Evolutionary conservation across 164 flowering plant species (phyloP), one percentile per base, ranked within the genome.

Genomic region (Akebia trifoliata): DNA sequence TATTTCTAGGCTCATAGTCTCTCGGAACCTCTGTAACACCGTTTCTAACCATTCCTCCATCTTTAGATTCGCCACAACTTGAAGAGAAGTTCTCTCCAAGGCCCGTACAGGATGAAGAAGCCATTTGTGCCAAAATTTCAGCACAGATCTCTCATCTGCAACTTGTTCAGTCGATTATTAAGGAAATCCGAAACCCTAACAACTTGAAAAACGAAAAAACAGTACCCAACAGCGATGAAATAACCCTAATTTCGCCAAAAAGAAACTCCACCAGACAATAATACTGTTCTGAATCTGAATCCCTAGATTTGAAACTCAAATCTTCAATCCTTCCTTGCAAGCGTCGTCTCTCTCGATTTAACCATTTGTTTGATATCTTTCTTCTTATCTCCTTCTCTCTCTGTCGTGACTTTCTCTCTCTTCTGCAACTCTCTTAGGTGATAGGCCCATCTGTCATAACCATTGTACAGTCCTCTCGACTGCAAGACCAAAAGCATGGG

Each of bases 141-240:
- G n/a, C n/a, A n/a, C n/a, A n/a, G n/a, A n/a, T 75, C 77, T 73
- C 73, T 57, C 81, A 70, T 72, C 67, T 39, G 68, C 57, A 31
- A 32, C 60, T 35, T 46, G 20, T 10, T 31, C 11, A n/a, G 18
- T 8, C 12, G 28, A 34, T 54, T n/a, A 2, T n/a, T 9, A 6
- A 21, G 28, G 37, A 7, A 44, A 26, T 11, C 49, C 26, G 32
- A n/a, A 34, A 44, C 34, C 9, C 22, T 1, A 26, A 6, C 15
- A 30, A 20, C 26, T n/a, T n/a, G n/a, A n/a, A n/a, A n/a, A 51
- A 30, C 20, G 8, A 3, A 6, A 11, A n/a, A n/a, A n/a, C n/a
- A n/a, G n/a, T n/a, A n/a, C n/a, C n/a, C n/a, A n/a, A n/a, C n/a
- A 24, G 31, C 17, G 24, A 3, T 24, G 8, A 0, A n/a, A 25